These are phyloP conservation scores for Rhododendron simsii DNA, from an alignment of 148 eudicot species.

Conservation along the genomic window DNA sequence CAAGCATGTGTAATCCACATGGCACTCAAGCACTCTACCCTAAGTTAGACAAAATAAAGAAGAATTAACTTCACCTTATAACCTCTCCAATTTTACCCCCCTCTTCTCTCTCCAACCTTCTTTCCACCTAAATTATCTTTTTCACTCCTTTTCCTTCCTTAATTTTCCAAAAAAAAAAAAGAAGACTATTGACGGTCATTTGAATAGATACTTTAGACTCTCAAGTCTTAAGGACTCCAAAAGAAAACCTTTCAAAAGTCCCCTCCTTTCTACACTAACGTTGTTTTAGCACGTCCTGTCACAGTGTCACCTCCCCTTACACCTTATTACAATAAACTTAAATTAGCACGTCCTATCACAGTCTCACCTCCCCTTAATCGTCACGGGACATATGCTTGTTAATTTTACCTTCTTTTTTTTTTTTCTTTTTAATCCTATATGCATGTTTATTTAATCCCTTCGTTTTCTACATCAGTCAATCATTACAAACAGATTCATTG, in stretches of 20 bases:
- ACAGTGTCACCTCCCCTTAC: background rate
- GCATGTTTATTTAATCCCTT: background rate
- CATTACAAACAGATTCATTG: slow-evolving; percentile 1
- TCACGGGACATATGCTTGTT: background rate
- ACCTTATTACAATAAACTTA: background rate
- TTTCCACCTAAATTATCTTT: background rate
- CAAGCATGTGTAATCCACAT: background rate
- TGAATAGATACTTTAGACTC: background rate
- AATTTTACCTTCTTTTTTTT: background rate
- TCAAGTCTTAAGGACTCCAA: background rate
- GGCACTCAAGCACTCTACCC: background rate
- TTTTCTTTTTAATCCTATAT: background rate
- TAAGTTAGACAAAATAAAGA: background rate
- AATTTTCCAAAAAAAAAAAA: background rate
- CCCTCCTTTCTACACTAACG: background rate
- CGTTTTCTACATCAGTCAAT: background rate
- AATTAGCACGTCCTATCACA: background rate
- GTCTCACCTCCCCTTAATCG: background rate
- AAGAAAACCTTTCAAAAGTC: background rate
- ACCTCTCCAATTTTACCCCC: background rate
- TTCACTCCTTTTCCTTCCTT: background rate
- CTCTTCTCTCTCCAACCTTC: background rate
- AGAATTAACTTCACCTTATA: background rate
- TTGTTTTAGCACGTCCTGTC: background rate
- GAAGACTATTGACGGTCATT: background rate